Base-by-base conservation (phyloP, 139 green algal species). In the Tetradesmus lagerheimii region DNA sequence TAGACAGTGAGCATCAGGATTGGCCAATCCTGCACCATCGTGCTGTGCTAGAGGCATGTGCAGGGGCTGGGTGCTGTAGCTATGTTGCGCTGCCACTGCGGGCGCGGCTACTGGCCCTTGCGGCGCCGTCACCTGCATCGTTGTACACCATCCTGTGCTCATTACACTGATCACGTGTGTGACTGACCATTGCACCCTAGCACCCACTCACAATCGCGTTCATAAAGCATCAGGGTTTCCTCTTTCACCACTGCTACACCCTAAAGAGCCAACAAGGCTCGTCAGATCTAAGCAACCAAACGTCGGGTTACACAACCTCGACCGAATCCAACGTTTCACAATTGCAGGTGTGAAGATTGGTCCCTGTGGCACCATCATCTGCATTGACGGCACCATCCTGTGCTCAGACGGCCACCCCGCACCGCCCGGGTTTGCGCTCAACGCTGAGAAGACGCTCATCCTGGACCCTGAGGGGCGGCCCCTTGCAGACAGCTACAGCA, bases 1-100 rank as follows among this genome's bases (percentile, higher is more conserved):
- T 62, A 80, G 83, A 88, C 25, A 62, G 83, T 88, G 27, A 78
- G n/a, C n/a, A n/a, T n/a, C n/a, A n/a, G n/a, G n/a, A n/a, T n/a
- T n/a, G n/a, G n/a, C n/a, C n/a, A n/a, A n/a, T n/a, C n/a, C n/a
- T n/a, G n/a, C n/a, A n/a, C n/a, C n/a, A n/a, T n/a, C n/a, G n/a
- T n/a, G n/a, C n/a, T n/a, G n/a, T n/a, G n/a, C n/a, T n/a, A n/a
- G n/a, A n/a, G n/a, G 83, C 37, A 62, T 4, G 5, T 64, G 15
- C 50, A 27, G 11, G 50, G 50, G 3, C 25, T 11, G 5, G 11
- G 3, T 64, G 50, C 50, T 64, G 50, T 50, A 8, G 43, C 43
- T n/a, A n/a, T n/a, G n/a, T n/a, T 64, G 50, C 23, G 6, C 53
- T 15, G 6, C 15, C 4, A 50, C 20, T 62, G 47, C 80, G 75